A percentile compares a stretch with the other conserved stretches of the same genome.
Conservation (phyloP, 1,139 yeast species). For the Yamadazyma blattariae region DNA sequence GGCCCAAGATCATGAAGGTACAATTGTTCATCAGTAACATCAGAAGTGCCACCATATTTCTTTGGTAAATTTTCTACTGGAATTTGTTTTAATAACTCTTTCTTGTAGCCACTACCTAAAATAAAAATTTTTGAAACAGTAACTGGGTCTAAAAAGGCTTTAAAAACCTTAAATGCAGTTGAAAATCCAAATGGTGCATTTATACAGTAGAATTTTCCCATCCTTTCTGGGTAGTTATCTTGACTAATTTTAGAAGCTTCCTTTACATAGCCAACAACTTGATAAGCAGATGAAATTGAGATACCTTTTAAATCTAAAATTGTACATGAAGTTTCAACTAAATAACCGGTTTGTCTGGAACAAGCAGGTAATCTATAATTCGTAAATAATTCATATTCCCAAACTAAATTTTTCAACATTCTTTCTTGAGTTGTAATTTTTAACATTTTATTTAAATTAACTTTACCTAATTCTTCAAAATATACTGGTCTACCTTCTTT, state of each 20-base stretch:
- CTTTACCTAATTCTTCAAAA: slow-evolving; percentile 89
- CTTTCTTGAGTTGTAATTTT: slow-evolving; percentile 93
- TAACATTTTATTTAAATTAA: slow-evolving; percentile 86
- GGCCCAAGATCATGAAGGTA: slow-evolving; percentile 93
- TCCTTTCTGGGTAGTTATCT: slow-evolving; percentile 98
- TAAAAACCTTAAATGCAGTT: slow-evolving; percentile 86
- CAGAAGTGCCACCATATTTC: slow-evolving; percentile 84
- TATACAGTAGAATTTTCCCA: slow-evolving; percentile 95
- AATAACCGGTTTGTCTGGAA: slow-evolving; percentile 72
- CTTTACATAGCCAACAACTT: slow-evolving; percentile 82
- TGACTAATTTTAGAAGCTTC: slow-evolving; percentile 95
- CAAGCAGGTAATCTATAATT: slow-evolving; percentile 89
- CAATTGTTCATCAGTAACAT: slow-evolving; percentile 71
- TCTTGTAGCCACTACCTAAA: slow-evolving; percentile 72
- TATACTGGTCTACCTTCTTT: slow-evolving; percentile 96
- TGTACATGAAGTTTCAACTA: slow-evolving; percentile 95
- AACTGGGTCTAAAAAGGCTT: slow-evolving; percentile 94
- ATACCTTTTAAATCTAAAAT: slow-evolving; percentile 94
- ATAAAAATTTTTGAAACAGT: slow-evolving; percentile 96
- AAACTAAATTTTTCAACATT: slow-evolving; percentile 91
- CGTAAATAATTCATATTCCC: slow-evolving; percentile 95
- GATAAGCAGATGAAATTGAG: slow-evolving; percentile 77
- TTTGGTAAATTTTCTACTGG: slow-evolving; percentile 89
- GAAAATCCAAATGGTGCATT: slow-evolving; percentile 98
- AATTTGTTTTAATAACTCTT: slow-evolving; percentile 85